A percentile compares a stretch with the other conserved stretches of the same genome.
Conservation (phyloP, 257 asterid species). For the Gardenia jasminoides region DNA sequence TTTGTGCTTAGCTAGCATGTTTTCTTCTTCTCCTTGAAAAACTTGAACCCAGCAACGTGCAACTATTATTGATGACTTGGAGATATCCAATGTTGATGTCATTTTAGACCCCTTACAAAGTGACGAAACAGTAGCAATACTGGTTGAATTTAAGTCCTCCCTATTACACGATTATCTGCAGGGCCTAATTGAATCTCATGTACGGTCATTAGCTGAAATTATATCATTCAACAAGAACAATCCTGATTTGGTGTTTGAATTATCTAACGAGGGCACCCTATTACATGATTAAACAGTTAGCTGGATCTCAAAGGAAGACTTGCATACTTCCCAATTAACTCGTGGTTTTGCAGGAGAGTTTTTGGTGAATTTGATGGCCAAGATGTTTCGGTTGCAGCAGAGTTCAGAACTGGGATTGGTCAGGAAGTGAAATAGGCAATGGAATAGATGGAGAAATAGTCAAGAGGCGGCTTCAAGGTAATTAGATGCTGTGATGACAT, state of each 20-base stretch:
- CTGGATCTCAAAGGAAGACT: neutral
- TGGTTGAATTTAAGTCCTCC: conserved; percentile 58
- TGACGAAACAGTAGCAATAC: conserved; percentile 47
- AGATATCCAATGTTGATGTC: conserved; percentile 42
- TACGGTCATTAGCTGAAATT: conserved; percentile 51
- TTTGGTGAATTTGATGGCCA: conserved; percentile 30
- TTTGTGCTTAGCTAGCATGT: neutral
- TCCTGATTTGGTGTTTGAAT: conserved; percentile 41
- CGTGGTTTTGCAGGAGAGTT: neutral
- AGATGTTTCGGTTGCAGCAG: conserved; percentile 51
- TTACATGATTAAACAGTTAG: neutral
- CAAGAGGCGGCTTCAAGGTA: conserved; percentile 47
- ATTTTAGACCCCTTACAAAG: conserved; percentile 21
- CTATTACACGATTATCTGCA: conserved; percentile 35
- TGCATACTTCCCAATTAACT: neutral
- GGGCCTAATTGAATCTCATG: conserved; percentile 42
- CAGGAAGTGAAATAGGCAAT: conserved; percentile 42
- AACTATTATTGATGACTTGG: conserved; percentile 43
- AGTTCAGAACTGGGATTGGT: conserved; percentile 48
- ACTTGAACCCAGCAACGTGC: conserved; percentile 51
- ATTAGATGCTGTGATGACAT: conserved; percentile 60
- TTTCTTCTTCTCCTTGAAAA: neutral
- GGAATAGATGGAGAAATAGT: conserved; percentile 39
- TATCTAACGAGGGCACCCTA: neutral
- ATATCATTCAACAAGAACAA: conserved; percentile 55